Conservation (phyloP, 78 protist genomes). For the Parvularia atlantis region DNA sequence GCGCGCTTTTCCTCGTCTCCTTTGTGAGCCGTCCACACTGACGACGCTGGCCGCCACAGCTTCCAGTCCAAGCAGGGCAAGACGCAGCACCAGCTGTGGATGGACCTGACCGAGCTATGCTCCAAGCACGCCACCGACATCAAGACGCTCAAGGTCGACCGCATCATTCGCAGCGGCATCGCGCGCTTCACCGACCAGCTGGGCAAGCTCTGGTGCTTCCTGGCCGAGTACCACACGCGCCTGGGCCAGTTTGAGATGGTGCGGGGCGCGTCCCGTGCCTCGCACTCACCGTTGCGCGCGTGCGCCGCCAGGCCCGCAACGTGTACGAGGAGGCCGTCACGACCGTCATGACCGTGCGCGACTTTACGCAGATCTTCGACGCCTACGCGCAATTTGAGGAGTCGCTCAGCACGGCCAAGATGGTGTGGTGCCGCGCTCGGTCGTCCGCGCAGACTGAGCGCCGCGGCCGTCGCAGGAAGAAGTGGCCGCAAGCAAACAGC, state of each 20-base stretch:
- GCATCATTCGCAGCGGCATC: conserved; percentile 67
- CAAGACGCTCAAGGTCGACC: conserved; percentile 37
- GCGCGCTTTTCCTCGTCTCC: no score
- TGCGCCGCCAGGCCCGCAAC: conserved; percentile 69
- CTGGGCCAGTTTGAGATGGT: conserved; percentile 84
- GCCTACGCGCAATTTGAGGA: conserved; percentile 88
- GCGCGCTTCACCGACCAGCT: conserved; percentile 67
- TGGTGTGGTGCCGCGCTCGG: no score
- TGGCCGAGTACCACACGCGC: conserved; percentile 84
- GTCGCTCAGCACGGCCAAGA: no score
- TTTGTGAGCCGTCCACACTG: no score
- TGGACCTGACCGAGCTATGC: conserved; percentile 80
- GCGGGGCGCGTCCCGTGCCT: not conserved
- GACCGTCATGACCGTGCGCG: conserved; percentile 76
- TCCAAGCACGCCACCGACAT: conserved; percentile 43
- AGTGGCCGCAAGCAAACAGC: no score
- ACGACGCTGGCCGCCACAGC: no score
- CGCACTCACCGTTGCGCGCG: not conserved
- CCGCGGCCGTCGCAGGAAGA: no score
- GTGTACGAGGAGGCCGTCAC: conserved; percentile 87
- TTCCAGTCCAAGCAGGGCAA: not conserved
- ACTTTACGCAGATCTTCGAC: conserved; percentile 88
- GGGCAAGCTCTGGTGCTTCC: conserved; percentile 86
- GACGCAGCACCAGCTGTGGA: conserved; percentile 85
- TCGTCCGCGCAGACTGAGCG: no score